Conservation (phyloP, 2,329 filamentous ascomycete genomes). For the Aspergillus fijiensis region DNA sequence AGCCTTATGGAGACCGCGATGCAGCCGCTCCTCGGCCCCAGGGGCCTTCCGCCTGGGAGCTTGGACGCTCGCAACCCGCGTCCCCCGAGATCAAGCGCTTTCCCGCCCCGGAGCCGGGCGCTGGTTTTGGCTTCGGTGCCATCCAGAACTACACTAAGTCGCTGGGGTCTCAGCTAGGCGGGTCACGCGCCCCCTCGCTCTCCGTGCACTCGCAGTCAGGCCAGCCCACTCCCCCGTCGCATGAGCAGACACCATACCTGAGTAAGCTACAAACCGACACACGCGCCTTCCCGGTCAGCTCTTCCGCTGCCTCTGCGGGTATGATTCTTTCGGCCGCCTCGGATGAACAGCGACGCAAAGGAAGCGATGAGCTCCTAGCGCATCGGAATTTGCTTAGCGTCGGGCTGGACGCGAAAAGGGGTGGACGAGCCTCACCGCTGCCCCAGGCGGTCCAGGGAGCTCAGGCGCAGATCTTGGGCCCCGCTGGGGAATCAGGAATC, state of each 20-base stretch:
- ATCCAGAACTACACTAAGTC: slow-evolving; percentile 45
- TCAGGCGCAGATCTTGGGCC: slow-evolving; percentile 75
- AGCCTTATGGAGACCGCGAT: slow-evolving; percentile 37
- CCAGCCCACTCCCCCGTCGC: slow-evolving; percentile 35
- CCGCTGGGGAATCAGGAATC: slow-evolving; percentile 80
- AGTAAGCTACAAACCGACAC: slow-evolving; percentile 35
- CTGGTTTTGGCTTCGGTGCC: slow-evolving; percentile 41
- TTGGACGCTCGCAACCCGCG: slow-evolving; percentile 37
- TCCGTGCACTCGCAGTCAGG: slow-evolving; percentile 36
- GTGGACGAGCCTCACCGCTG: slow-evolving; percentile 80
- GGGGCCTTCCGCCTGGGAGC: slow-evolving; percentile 35
- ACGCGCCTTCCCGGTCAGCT: slow-evolving; percentile 35
- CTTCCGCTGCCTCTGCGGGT: slow-evolving; percentile 30
- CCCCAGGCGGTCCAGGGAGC: slow-evolving; percentile 93
- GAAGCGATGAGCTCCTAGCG: slow-evolving; percentile 57
- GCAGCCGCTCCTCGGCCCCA: slow-evolving; percentile 27
- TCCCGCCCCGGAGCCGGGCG: slow-evolving; percentile 29
- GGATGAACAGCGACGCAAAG: slow-evolving; percentile 45
- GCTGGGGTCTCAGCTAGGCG: slow-evolving; percentile 39
- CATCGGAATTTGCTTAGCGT: slow-evolving; percentile 72
- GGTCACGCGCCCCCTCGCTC: slow-evolving; percentile 32
- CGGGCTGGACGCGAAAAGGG: slow-evolving; percentile 70
- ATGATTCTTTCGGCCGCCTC: slow-evolving; percentile 26
- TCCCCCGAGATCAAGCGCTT: slow-evolving; percentile 42
- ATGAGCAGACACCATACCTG: slow-evolving; percentile 35